Base-by-base conservation (phyloP, 495 filamentous ascomycete genomes). In the Patellaria atrata region DNA sequence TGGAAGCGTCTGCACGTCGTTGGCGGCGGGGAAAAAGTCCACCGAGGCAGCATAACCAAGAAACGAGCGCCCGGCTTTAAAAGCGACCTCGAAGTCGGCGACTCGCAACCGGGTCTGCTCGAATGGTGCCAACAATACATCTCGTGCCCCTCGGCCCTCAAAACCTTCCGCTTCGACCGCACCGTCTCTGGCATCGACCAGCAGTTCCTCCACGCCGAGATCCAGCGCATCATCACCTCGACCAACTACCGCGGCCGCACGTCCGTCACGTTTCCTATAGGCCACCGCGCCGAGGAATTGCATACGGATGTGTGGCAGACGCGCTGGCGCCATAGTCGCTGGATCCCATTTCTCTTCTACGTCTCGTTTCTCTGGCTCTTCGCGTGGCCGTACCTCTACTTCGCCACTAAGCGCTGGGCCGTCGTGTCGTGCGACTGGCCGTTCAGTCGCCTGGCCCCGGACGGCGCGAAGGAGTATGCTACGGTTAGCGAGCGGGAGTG, bases 221-320 rank as follows among this genome's bases (percentile, higher is more conserved):
- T 78, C 11, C 49, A 53, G 16, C 42, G 40, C 7, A 38, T 74
- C 10, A 65, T 80, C 13, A 54, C 62, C 22, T 45, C 54, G 11
- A 75, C 73, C 7, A 70, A 73, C 45, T 80, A 79, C 56, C 59
- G 63, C n/a, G 73, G 73, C 7, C 42, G 59, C 15, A 48, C 73
- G 16, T 27, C 43, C 4, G 58, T 80, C 28, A 41, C 48, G 2
- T 70, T 79, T 41, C 67, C 70, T 0, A 61, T 62, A 5, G 57
- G 60, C 22, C 54, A 70, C 28, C 41, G 52, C 8, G 43, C 47
- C 6, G 56, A 75, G 15, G 52, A 68, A 22, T 56, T 75, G 31
- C 74, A 70, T 51, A 73, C 69, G 26, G 56, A 64, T 0, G 62
- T 62, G 27, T 59, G 50, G 33, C 59, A 65, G 33, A 77, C 75